Evolutionary conservation across 192 early-diverging fungal genomes (phyloP), one percentile per base, ranked within the genome.

Genomic region (Coemansia sp.): DNA sequence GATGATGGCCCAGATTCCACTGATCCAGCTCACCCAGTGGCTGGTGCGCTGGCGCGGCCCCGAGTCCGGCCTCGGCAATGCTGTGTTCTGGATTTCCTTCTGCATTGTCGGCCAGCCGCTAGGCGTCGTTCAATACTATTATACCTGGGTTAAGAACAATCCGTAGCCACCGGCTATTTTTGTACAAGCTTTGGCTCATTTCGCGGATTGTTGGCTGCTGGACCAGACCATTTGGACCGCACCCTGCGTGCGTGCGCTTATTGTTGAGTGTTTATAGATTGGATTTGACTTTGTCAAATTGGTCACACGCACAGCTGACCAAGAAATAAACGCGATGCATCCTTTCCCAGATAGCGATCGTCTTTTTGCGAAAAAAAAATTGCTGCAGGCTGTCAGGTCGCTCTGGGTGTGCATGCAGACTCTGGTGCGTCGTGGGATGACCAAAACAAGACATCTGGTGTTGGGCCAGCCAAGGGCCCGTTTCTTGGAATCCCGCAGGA

Each of bases 101-200:
- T 90, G 88, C 42, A 86, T 92, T 40, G 82, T 92, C 9, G 90
- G 90, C 18, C 90, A 91, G 72, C 89, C 89, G 18, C 82, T 87
- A 9, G 83, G 85, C 54, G 86, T 87, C 7, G 71, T 89, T 9
- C 68, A 86, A 60, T 91, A 91, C 64, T 91, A 88, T 64, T 88
- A 89, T 64, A 83, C 84, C 18, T 87, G 86, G 86, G 67, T 65
- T 12, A 80, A 80, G 40, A 80, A 80, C 56, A 78, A 78, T 29
- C 65, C 69, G 28, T 69, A 69, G 57, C 48, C 19, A 33, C n/a
- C 27, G 72, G 69, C 42, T 81, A 74, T 43, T 43, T 51, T 52
- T 52, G 50, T 29, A 27, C 50, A 31, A 3, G 35, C n/a, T 40
- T 40, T 40, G 5, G 7, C 35, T 40, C 14, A 16, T 40, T 40